Evolutionary conservation across 108 stramenopile genomes (phyloP).

Genomic region (Pseudonitzschia pungens): DNA sequence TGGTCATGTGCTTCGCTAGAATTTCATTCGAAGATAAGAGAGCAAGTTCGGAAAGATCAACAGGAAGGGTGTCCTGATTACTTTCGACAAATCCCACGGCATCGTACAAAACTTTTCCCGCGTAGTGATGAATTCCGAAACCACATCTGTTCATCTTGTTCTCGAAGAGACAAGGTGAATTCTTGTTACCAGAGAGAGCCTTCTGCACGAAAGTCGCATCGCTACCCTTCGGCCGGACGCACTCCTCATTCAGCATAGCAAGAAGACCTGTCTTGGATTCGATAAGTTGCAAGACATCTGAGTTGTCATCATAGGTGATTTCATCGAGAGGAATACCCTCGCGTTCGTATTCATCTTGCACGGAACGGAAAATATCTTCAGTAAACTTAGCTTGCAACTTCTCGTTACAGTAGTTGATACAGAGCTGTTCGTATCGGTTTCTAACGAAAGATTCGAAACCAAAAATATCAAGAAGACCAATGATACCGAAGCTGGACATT

Average conservation of each 20-base stretch:
- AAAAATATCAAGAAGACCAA: slow-evolving; percentile 98
- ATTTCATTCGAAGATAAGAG: slow-evolving; percentile 55
- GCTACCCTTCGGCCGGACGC: slow-evolving; percentile 86
- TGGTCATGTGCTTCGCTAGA: slow-evolving; percentile 45
- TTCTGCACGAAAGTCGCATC: slow-evolving; percentile 81
- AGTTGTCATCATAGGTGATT: slow-evolving; percentile 93
- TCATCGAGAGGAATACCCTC: slow-evolving; percentile 92
- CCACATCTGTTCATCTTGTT: slow-evolving; percentile 53
- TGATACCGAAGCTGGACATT: slow-evolving; percentile 59
- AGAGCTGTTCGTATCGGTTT: slow-evolving; percentile 90
- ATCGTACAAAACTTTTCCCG: slow-evolving; percentile 88
- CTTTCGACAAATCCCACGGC: slow-evolving; percentile 81
- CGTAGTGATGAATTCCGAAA: slow-evolving; percentile 95
- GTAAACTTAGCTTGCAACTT: slow-evolving; percentile 92
- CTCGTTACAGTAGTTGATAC: slow-evolving; percentile 95
- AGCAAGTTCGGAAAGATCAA: slow-evolving; percentile 65
- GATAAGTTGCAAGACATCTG: slow-evolving; percentile 87
- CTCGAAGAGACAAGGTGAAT: slow-evolving; percentile 55
- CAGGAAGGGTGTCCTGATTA: slow-evolving; percentile 85
- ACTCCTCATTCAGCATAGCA: slow-evolving; percentile 96
- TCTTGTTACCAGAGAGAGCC: slow-evolving; percentile 55
- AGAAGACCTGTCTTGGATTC: slow-evolving; percentile 92
- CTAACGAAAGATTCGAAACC: slow-evolving; percentile 94
- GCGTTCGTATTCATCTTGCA: slow-evolving; percentile 87
- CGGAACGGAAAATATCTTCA: slow-evolving; percentile 86